phyloP scores from a whole-genome alignment of 148 eudicot species.

The Fallopia convolvulus region DNA sequence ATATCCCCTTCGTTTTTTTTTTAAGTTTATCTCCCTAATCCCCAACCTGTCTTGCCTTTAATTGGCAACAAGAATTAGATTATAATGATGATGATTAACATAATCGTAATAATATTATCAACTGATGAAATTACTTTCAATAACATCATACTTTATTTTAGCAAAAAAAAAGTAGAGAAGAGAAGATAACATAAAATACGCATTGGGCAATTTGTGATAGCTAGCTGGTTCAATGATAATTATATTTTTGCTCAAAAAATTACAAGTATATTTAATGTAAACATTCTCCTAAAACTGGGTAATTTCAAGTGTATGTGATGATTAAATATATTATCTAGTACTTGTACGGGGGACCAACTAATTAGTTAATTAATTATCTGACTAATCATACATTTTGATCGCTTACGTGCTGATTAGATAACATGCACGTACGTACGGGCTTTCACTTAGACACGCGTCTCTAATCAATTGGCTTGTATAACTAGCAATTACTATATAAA shows the following conservation, averaged over 20 bases:
- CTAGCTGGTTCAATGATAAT: too few relatives aligned
- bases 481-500: background rate
- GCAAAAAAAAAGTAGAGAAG: too few relatives aligned
- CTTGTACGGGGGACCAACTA: background rate
- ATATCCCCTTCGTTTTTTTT: background rate
- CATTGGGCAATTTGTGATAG: too few relatives aligned
- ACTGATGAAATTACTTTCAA: too few relatives aligned
- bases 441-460: background rate
- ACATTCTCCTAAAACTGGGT: too few relatives aligned
- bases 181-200: too few relatives aligned
- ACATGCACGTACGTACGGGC: background rate
- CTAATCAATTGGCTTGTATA: background rate
- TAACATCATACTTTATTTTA: too few relatives aligned
- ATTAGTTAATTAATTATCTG: background rate
- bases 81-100: background rate
- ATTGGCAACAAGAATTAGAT: background rate
- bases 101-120: background rate
- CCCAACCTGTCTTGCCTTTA: conserved; percentile 6
- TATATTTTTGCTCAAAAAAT: too few relatives aligned
- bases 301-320: background rate
- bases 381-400: background rate
- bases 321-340: background rate
- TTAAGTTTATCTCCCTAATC: background rate
- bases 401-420: background rate
- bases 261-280: too few relatives aligned